phyloP scores from a whole-genome alignment of 176 grass and related monocot species.

The Alloteropsis semialata region DNA sequence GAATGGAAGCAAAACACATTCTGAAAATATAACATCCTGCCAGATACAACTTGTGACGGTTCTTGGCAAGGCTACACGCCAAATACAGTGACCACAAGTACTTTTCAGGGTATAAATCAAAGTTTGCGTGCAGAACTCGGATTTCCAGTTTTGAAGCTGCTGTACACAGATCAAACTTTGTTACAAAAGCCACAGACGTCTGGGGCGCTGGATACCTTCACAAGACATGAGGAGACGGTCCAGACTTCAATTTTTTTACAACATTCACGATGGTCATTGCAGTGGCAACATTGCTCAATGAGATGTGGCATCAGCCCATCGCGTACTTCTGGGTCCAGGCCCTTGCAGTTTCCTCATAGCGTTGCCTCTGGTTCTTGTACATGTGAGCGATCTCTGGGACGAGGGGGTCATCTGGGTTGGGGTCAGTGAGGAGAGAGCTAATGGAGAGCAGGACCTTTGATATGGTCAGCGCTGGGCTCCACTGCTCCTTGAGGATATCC shows the following conservation, averaged over 20 bases:
- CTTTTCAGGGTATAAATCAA: conserved; percentile 9
- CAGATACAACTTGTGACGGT: not conserved
- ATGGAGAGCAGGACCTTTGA: conserved; percentile 82
- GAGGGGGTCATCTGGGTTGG: conserved; percentile 68
- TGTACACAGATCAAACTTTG: conserved; percentile 26
- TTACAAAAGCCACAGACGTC: conserved; percentile 5
- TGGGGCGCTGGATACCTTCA: not conserved
- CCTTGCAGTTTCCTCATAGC: conserved; percentile 45
- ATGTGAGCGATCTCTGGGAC: conserved; percentile 77
- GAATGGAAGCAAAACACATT: not conserved
- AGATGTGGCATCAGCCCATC: conserved; percentile 24
- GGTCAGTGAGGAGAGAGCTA: conserved; percentile 72
- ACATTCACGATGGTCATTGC: not conserved
- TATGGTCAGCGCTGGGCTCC: conserved; percentile 77
- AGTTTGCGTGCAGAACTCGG: not conserved
- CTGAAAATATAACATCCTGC: not conserved
- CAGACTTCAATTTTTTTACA: conserved; percentile 4
- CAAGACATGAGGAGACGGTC: not conserved
- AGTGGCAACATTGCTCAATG: not conserved
- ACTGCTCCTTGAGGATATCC: conserved; percentile 89
- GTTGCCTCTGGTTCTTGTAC: conserved; percentile 48
- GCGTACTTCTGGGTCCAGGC: conserved; percentile 58
- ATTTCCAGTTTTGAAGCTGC: not conserved
- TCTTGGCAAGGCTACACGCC: conserved; percentile 5
- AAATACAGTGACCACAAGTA: not conserved